Conservation (phyloP, 225 moss, liverwort and hornwort genomes). For the Sphagnum contortum region DNA sequence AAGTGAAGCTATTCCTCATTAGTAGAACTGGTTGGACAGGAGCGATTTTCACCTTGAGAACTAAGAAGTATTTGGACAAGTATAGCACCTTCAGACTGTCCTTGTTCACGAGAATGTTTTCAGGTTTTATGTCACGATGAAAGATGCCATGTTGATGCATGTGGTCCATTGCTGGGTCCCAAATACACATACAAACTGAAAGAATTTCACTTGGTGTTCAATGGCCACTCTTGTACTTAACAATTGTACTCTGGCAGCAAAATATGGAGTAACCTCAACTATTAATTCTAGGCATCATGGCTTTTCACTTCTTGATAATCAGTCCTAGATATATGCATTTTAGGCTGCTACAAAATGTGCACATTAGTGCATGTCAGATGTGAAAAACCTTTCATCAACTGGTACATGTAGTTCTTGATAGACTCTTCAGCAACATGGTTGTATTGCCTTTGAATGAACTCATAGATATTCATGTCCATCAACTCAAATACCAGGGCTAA, state of each 20-base stretch:
- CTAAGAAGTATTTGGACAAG: background rate
- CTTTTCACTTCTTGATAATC: background rate
- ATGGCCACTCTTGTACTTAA: no score
- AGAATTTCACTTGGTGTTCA: background rate
- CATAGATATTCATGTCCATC: constrained; percentile 86
- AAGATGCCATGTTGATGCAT: constrained; percentile 81
- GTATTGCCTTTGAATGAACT: constrained; percentile 45
- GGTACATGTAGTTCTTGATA: constrained; percentile 72
- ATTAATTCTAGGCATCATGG: background rate
- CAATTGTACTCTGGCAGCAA: no score
- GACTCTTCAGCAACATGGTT: constrained; percentile 47
- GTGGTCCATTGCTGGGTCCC: constrained; percentile 56
- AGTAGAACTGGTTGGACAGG: background rate
- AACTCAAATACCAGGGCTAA: constrained; percentile 64
- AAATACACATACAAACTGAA: background rate
- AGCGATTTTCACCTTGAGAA: constrained; percentile 21
- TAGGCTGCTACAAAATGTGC: no score
- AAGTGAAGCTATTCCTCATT: no score
- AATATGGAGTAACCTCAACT: no score
- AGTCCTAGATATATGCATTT: no score
- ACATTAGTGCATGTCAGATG: background rate
- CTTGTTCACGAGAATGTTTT: constrained; percentile 61
- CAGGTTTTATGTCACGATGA: constrained; percentile 64
- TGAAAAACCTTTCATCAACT: constrained; percentile 65
- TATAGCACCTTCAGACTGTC: constrained; percentile 36